Percentiles rank a stretch among this genome's conserved stretches.
Conservation (phyloP, 768 basidiomycete genomes). For the Tylopilus plumbeoviolaceoides region DNA sequence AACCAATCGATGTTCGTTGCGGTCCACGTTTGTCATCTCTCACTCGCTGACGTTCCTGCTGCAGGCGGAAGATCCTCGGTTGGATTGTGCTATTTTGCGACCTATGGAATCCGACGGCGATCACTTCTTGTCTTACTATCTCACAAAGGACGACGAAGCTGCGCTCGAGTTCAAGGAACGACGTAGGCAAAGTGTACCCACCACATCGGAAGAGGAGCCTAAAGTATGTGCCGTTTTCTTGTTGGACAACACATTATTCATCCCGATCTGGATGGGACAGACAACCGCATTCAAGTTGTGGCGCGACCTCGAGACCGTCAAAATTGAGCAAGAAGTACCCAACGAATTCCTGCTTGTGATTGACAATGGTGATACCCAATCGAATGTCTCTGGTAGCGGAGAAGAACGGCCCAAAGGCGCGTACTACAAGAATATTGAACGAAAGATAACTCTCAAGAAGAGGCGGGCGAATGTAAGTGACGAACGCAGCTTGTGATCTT, state of each 20-base stretch:
- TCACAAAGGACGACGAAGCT: constrained; percentile 69
- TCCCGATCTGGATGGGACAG: constrained; percentile 29
- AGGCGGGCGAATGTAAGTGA: constrained; percentile 69
- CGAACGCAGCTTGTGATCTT: neutral
- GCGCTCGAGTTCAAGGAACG: constrained; percentile 63
- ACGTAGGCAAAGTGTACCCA: constrained; percentile 40
- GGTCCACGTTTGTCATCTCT: neutral
- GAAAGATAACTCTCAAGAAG: constrained; percentile 85
- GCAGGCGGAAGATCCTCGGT: constrained; percentile 70
- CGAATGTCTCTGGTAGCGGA: constrained; percentile 35
- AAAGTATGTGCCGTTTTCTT: constrained; percentile 39
- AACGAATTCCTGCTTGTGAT: constrained; percentile 80
- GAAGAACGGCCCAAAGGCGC: constrained; percentile 57
- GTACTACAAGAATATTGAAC: constrained; percentile 85
- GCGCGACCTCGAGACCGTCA: constrained; percentile 84
- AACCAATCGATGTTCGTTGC: constrained; percentile 55
- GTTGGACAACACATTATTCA: neutral
- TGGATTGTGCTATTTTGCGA: constrained; percentile 82
- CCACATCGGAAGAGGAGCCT: constrained; percentile 49
- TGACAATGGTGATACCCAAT: constrained; percentile 49
- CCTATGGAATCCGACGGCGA: constrained; percentile 89
- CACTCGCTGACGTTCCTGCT: neutral
- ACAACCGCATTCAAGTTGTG: constrained; percentile 71
- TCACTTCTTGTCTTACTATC: constrained; percentile 82
- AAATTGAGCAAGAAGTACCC: constrained; percentile 80